Conservation (phyloP, 331 rosid genomes). For the Prunus yedoensis region DNA sequence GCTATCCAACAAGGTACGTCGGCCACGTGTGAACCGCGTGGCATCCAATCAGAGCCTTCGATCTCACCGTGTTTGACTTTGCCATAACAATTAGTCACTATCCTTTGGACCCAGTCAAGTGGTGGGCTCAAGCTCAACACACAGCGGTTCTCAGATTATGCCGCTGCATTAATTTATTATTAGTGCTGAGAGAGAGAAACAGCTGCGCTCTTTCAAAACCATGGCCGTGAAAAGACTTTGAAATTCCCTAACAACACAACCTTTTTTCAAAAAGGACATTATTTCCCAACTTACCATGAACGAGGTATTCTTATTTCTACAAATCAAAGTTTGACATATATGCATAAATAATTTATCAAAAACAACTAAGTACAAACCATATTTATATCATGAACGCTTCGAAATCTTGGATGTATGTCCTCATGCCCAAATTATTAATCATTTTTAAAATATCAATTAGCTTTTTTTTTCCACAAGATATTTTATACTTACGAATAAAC, state of each 20-base stretch:
- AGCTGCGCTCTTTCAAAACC: neutral
- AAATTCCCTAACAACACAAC: neutral
- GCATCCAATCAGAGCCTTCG: neutral
- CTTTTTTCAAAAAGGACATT: accelerated
- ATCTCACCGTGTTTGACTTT: constrained; percentile 2
- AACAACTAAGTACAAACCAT: no score
- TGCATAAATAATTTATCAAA: accelerated
- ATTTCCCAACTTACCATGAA: no score
- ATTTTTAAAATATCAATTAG: no score
- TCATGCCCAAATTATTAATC: no score
- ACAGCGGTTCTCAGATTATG: neutral
- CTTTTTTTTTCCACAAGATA: no score
- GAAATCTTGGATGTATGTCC: no score
- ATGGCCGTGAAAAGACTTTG: neutral
- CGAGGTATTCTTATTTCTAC: accelerated
- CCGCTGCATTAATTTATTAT: neutral
- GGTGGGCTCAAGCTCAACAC: neutral
- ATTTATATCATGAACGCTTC: no score
- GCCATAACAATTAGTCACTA: no score
- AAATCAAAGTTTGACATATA: no score
- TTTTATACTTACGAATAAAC: no score
- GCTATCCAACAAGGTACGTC: neutral
- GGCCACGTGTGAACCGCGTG: constrained; percentile 12
- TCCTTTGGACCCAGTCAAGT: neutral
- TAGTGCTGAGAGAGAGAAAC: neutral